These are phyloP conservation scores for Aspergillus brasiliensis DNA, from an alignment of 2,329 filamentous ascomycete species.

Conservation along the genomic window DNA sequence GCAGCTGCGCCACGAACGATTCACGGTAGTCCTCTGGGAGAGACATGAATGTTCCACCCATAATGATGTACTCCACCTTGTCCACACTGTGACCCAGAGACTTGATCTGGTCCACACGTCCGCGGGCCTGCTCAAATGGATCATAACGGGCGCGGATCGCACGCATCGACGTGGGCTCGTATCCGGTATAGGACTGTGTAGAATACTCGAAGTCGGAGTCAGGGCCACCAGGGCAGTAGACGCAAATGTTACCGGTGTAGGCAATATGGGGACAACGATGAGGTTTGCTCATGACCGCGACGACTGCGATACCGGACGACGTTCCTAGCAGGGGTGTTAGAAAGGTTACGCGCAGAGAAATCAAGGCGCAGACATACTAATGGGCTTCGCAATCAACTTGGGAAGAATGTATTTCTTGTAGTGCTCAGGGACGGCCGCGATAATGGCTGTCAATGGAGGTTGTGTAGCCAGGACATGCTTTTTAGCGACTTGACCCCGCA, in stretches of 20 bases:
- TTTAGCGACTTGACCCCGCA: conserved; percentile 85
- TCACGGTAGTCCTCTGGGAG: conserved; percentile 85
- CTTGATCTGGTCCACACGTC: conserved; percentile 94
- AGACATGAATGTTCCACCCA: conserved; percentile 99
- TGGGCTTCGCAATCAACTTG: conserved; percentile 95
- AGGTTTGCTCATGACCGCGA: conserved; percentile 99
- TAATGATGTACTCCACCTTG: conserved; percentile 99
- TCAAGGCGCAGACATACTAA: conserved; percentile 59
- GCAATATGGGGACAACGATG: conserved; percentile 97
- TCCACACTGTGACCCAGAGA: conserved; percentile 94
- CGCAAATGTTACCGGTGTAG: conserved; percentile 98
- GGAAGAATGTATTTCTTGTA: conserved; percentile 99
- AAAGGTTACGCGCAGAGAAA: not conserved
- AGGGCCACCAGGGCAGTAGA: conserved; percentile 95
- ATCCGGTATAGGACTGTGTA: conserved; percentile 97
- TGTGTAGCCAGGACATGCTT: conserved; percentile 88
- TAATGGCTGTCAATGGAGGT: conserved; percentile 92
- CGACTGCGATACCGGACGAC: conserved; percentile 94
- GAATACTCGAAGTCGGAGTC: conserved; percentile 99
- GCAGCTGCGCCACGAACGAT: conserved; percentile 90
- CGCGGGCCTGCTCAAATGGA: conserved; percentile 94
- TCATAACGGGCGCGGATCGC: conserved; percentile 96
- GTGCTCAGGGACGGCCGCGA: conserved; percentile 97
- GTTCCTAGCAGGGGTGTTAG: conserved; percentile 61
- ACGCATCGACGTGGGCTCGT: conserved; percentile 97